These are phyloP conservation scores for Castanea crenata DNA, from an alignment of 306 rosid genomes.

Conservation along the genomic window DNA sequence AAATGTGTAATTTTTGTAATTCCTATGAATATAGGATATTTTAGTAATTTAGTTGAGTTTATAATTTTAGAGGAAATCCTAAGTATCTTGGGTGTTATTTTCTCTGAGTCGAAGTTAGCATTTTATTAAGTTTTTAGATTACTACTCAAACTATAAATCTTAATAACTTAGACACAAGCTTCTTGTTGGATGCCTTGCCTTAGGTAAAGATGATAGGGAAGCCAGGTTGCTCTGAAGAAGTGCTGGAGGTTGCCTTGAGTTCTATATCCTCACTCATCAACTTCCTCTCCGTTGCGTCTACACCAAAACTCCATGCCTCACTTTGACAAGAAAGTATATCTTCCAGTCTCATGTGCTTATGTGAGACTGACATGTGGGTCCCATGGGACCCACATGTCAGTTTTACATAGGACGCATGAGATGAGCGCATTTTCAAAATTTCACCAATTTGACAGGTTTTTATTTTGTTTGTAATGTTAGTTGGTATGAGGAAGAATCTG, in stretches of 20 bases:
- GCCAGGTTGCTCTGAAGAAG: slow-evolving; percentile 23
- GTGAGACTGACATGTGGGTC: neutral
- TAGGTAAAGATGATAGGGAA: slow-evolving; percentile 12
- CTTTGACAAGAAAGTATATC: neutral
- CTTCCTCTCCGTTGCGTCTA: slow-evolving; percentile 1
- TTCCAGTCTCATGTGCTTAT: neutral
- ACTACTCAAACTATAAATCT: neutral
- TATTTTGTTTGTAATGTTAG: neutral
- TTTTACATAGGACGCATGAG: neutral
- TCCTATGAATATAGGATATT: no score
- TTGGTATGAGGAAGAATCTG: neutral
- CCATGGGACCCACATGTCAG: neutral
- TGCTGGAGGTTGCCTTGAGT: slow-evolving; percentile 8
- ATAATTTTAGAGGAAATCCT: no score
- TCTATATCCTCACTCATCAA: slow-evolving; percentile 5
- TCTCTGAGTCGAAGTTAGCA: no score
- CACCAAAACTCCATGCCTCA: neutral
- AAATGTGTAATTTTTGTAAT: no score
- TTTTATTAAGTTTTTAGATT: no score
- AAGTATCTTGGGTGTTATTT: no score
- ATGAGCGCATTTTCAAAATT: neutral
- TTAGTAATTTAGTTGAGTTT: no score
- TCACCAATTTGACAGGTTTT: neutral
- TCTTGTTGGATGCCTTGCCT: neutral
- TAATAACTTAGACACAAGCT: neutral